These are phyloP conservation scores for Annulohypoxylon maeteangense DNA, from an alignment of 495 filamentous ascomycete species.

Conservation along the genomic window DNA sequence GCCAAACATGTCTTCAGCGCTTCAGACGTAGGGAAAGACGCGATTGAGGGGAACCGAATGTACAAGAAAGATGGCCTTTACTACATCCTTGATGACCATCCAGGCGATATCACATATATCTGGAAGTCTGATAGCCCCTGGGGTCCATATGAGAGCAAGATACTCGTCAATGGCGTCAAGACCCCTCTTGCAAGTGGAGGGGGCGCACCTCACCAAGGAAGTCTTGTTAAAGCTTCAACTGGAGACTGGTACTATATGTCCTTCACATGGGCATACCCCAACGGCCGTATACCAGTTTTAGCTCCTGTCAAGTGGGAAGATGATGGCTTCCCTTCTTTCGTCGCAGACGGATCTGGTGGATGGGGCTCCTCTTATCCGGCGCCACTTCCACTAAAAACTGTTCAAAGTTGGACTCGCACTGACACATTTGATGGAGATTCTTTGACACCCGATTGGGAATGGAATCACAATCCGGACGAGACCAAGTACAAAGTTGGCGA, in stretches of 20 bases:
- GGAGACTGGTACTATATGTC: constrained; percentile 69
- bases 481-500: constrained; percentile 39
- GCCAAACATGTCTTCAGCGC: constrained; percentile 56
- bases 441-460: constrained; percentile 64
- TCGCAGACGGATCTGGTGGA: constrained; percentile 49
- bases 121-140: constrained; percentile 58
- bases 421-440: constrained; percentile 56
- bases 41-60: constrained; percentile 66
- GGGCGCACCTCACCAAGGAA: constrained; percentile 65
- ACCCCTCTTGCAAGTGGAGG: constrained; percentile 58
- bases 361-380: constrained; percentile 60
- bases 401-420: constrained; percentile 45
- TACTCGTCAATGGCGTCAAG: constrained; percentile 49
- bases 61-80: constrained; percentile 66
- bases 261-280: constrained; percentile 65
- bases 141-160: constrained; percentile 58
- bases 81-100: constrained; percentile 63
- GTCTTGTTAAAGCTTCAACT: constrained; percentile 62
- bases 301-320: constrained; percentile 62
- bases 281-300: constrained; percentile 66
- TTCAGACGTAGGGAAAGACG: constrained; percentile 43
- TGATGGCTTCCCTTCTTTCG: constrained; percentile 62
- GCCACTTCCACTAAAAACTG: constrained; percentile 48
- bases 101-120: constrained; percentile 58
- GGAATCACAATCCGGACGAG: constrained; percentile 70